Percentiles rank a stretch among this genome's conserved stretches.
phyloP scores from a whole-genome alignment of 768 basidiomycete genomes.

The Tulasnella sp. region DNA sequence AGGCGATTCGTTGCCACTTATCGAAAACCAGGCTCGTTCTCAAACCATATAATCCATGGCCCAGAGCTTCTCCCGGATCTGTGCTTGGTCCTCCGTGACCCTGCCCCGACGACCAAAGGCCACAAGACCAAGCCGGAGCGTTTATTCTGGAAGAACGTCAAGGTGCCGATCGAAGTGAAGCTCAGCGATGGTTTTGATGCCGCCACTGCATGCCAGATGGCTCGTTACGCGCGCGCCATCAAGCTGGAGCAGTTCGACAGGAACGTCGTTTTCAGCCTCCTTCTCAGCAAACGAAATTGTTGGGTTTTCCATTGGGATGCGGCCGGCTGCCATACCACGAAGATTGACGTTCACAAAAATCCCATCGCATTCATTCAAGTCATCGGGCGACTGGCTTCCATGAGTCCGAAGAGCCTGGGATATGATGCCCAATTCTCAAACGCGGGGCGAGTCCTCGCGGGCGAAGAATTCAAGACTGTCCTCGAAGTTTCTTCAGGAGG shows the following conservation, averaged over 20 bases:
- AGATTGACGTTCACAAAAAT: neutral
- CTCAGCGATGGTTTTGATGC: neutral
- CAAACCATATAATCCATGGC: too few species aligned
- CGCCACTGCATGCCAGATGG: neutral
- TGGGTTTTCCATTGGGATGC: neutral
- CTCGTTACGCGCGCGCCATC: neutral
- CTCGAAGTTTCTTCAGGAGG: neutral
- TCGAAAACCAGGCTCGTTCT: neutral
- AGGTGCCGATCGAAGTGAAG: constrained; percentile 5
- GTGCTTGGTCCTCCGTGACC: neutral
- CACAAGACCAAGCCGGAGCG: neutral
- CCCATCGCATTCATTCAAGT: neutral
- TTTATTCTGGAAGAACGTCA: neutral
- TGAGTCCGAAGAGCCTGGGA: neutral
- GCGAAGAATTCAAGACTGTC: neutral
- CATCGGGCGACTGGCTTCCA: neutral
- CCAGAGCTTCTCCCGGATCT: neutral
- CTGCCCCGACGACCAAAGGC: neutral
- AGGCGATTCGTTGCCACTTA: neutral
- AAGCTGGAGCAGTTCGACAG: neutral
- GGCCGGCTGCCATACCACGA: neutral
- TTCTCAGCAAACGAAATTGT: neutral
- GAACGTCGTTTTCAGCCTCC: neutral
- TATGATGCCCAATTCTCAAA: constrained; percentile 5
- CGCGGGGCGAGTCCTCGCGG: neutral